Percentiles rank a stretch among this genome's conserved stretches.
Conservation (phyloP, 2,329 filamentous ascomycete species). For the Penicillium polonicum region DNA sequence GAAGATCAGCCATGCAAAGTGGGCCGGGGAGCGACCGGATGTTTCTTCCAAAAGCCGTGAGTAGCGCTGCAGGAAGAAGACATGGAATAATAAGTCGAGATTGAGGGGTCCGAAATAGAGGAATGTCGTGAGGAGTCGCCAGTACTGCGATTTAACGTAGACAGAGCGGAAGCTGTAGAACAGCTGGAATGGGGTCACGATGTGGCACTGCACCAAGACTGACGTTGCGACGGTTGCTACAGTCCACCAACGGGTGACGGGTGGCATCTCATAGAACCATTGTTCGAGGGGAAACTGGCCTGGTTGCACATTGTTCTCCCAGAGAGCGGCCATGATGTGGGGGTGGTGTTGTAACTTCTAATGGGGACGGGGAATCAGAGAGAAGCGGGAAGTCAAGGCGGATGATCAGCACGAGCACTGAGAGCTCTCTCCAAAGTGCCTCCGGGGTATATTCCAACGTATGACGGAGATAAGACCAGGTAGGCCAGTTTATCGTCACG, state of each 20-base stretch:
- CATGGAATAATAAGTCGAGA: constrained; percentile 92
- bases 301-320: constrained; percentile 47
- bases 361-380: not conserved
- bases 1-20: constrained; percentile 91
- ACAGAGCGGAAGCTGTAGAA: constrained; percentile 96
- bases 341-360: not conserved
- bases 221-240: constrained; percentile 86
- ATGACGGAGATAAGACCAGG: constrained; percentile 12
- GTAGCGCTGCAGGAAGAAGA: constrained; percentile 97
- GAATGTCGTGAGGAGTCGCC: constrained; percentile 94
- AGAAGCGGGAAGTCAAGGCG: not conserved
- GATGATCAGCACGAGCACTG: constrained; percentile 6
- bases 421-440: not conserved
- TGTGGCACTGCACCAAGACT: constrained; percentile 86
- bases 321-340: constrained; percentile 43
- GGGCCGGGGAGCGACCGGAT: constrained; percentile 83
- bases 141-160: constrained; percentile 93
- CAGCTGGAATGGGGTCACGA: constrained; percentile 89
- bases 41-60: constrained; percentile 92
- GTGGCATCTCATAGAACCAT: constrained; percentile 99
- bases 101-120: constrained; percentile 95
- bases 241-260: constrained; percentile 96
- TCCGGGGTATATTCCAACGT: not conserved
- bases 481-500: constrained; percentile 13
- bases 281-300: constrained; percentile 79